These are phyloP conservation scores for Penicillium soppii DNA, from an alignment of 495 filamentous ascomycete species.

Conservation along the genomic window DNA sequence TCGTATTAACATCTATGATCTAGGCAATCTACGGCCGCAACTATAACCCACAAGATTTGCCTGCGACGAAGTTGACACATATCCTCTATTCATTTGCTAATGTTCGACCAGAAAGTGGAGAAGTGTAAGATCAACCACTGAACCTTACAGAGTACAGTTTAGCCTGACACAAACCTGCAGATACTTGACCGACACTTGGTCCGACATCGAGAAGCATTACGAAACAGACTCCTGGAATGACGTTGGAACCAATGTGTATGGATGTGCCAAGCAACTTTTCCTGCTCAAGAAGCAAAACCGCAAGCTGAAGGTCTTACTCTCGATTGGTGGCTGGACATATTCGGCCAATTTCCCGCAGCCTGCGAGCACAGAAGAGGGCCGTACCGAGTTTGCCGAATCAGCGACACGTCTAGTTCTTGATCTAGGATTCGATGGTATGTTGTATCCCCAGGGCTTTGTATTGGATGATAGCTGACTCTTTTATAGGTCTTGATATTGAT, in stretches of 20 bases:
- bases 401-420: slow-evolving; percentile 69
- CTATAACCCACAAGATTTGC: slow-evolving; percentile 83
- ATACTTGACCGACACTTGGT: slow-evolving; percentile 79
- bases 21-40: slow-evolving; percentile 85
- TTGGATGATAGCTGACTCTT: slow-evolving; percentile 11
- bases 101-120: slow-evolving; percentile 68
- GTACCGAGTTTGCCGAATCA: slow-evolving; percentile 68
- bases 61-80: slow-evolving; percentile 85
- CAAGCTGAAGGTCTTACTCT: slow-evolving; percentile 86
- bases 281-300: slow-evolving; percentile 86
- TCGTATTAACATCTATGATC: neutral
- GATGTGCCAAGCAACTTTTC: slow-evolving; percentile 88
- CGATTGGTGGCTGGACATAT: slow-evolving; percentile 97
- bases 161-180: slow-evolving; percentile 26
- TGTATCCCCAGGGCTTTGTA: neutral
- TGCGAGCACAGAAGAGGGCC: slow-evolving; percentile 57
- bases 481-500: slow-evolving; percentile 57
- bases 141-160: neutral
- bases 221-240: slow-evolving; percentile 47
- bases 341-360: slow-evolving; percentile 79
- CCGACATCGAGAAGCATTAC: slow-evolving; percentile 86
- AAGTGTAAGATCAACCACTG: slow-evolving; percentile 57
- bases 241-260: slow-evolving; percentile 44
- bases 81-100: slow-evolving; percentile 91
- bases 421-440: slow-evolving; percentile 58